Percentiles rank a stretch among this genome's conserved stretches.
These are phyloP conservation scores for Schizosaccharomyces lindneri DNA, from an alignment of 805 yeast genomes.

Conservation along the genomic window DNA sequence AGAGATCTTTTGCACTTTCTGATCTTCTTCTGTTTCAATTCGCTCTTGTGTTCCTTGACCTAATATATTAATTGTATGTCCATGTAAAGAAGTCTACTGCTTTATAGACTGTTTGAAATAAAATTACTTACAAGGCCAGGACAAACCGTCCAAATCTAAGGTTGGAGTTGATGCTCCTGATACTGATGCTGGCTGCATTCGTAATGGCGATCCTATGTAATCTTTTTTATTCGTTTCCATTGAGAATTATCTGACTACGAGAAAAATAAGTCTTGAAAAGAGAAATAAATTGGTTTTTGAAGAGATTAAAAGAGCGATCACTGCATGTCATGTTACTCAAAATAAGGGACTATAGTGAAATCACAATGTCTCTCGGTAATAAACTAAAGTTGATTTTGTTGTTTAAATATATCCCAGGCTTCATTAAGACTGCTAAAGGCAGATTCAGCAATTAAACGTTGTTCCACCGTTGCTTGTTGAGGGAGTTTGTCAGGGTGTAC, in stretches of 20 bases:
- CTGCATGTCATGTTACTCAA: background rate
- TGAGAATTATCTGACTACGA: background rate
- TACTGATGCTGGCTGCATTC: background rate
- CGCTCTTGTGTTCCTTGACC: background rate
- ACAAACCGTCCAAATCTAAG: constrained; percentile 1
- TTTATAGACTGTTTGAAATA: background rate
- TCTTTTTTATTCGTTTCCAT: background rate
- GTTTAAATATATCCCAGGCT: constrained; percentile 73
- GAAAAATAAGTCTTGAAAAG: background rate
- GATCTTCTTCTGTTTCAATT: background rate
- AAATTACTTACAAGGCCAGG: constrained; percentile 1
- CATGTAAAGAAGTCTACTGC: background rate
- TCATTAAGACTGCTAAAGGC: constrained; percentile 63
- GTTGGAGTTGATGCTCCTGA: background rate
- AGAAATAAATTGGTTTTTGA: background rate
- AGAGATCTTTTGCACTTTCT: constrained; percentile 34
- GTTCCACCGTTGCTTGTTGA: constrained; percentile 32
- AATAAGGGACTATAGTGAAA: background rate
- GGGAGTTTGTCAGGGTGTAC: constrained; percentile 60
- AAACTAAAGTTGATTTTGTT: constrained; percentile 18
- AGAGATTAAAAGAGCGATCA: background rate
- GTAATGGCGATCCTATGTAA: background rate
- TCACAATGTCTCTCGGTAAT: background rate
- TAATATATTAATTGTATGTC: background rate
- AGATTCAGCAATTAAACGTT: constrained; percentile 61